Base-by-base conservation (phyloP, 2,329 filamentous ascomycete species). In the Aspergillus awamori region DNA sequence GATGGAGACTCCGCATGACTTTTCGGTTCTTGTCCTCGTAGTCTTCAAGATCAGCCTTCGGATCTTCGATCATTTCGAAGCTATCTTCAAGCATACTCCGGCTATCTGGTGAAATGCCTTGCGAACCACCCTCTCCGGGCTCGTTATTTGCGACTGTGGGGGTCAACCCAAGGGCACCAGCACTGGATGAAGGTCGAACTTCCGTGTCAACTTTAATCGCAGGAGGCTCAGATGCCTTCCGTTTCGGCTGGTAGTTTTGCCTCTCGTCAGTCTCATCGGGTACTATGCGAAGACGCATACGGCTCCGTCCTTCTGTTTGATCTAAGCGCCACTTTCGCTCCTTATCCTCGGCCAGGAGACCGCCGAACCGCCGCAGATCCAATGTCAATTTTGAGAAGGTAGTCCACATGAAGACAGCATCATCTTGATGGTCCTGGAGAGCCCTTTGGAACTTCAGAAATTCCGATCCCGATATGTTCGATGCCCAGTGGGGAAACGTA, bases 21-120 rank as follows among this genome's bases (percentile, higher is more conserved):
- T 97, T 97, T 48, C 96, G 87, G 71, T 99, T 98, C 80, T 97
- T 98, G 76, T 99, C 96, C 76, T 99, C 96, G 64, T 96, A 96
- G 1, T 88, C 89, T 67, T 95, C 92, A 26, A 91, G 86, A 43
- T 90, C 87, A 59, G 94, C 90, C 69, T 93, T 93, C 0, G 94
- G 93, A 63, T 97, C 94, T 62, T 98, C 93, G 6, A 99, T 89
- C 66, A 99, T 87, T 77, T 99, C 95, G 72, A 97, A 99, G 67
- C 96, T 96, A 49, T 98, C 95, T 60, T 97, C 95, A 0, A 88
- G 80, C 8, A 82, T 76, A 33, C 73, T 73, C 28, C 69, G 73
- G 47, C 76, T 77, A 45, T 77, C 76, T 5, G 75, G 65, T 36
- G 76, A 72, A 15, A 68, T 73, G 51, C 65, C 69, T 20, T 73